These are phyloP conservation scores for Rutstroemia sydowiana DNA, from an alignment of 2,329 filamentous ascomycete genomes.

Conservation along the genomic window DNA sequence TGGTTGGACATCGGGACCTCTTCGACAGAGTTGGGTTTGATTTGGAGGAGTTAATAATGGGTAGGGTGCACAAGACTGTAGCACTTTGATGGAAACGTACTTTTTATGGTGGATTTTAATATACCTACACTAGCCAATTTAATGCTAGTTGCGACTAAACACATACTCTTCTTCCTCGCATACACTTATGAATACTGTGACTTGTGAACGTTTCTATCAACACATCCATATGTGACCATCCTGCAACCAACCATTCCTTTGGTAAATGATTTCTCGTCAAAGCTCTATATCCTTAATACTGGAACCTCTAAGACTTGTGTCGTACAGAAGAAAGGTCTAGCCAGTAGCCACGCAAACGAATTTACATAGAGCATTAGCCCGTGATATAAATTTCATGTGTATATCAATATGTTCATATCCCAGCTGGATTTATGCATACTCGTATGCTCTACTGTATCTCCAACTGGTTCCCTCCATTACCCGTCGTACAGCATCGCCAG, in stretches of 20 bases:
- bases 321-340: too few species aligned
- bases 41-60: constrained; percentile 3
- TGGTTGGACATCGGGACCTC: constrained; percentile 2
- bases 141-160: constrained; percentile 7
- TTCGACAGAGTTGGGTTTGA: constrained; percentile 1
- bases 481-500: neutral
- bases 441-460: too few species aligned
- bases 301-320: too few species aligned
- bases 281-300: too few species aligned
- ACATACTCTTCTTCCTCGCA: neutral
- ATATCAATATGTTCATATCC: constrained; percentile 2
- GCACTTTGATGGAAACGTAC: neutral
- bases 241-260: neutral
- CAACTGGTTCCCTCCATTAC: neutral
- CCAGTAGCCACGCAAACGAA: constrained; percentile 3
- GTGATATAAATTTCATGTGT: constrained; percentile 7
- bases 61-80: too few species aligned
- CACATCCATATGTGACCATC: neutral
- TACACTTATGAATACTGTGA: too few species aligned
- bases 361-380: neutral
- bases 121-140: constrained; percentile 2
- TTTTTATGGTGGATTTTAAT: neutral
- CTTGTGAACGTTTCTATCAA: too few species aligned
- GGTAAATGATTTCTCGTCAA: too few species aligned
- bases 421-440: constrained; percentile 3